These are phyloP conservation scores for Arthrobotrys megalospora DNA, from an alignment of 2,329 filamentous ascomycete species.

Conservation along the genomic window DNA sequence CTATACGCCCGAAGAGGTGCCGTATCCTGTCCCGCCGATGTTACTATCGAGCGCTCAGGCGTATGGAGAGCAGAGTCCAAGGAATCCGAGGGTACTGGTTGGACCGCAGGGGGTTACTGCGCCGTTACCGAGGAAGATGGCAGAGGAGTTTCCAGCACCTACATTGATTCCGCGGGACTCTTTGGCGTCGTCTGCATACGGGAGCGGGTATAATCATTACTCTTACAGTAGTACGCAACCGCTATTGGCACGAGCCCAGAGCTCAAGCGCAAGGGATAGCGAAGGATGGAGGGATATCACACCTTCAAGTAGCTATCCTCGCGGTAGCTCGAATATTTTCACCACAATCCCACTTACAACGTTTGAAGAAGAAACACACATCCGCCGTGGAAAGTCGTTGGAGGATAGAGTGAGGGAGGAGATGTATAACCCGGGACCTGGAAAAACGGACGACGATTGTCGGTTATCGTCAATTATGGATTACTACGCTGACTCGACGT, in stretches of 20 bases:
- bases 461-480: constrained; percentile 56
- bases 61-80: constrained; percentile 33
- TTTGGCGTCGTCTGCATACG: constrained; percentile 21
- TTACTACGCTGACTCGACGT: constrained; percentile 35
- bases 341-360: constrained; percentile 49
- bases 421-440: constrained; percentile 54
- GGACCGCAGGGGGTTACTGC: constrained; percentile 49
- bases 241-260: constrained; percentile 2
- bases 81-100: constrained; percentile 48
- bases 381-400: constrained; percentile 3
- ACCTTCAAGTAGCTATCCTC: neutral
- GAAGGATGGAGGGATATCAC: constrained; percentile 38
- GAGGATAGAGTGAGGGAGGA: constrained; percentile 48
- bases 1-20: constrained; percentile 47
- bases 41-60: constrained; percentile 33
- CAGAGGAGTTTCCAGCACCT: constrained; percentile 46
- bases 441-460: constrained; percentile 47
- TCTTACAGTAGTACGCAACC: constrained; percentile 36
- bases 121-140: constrained; percentile 42
- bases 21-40: constrained; percentile 52
- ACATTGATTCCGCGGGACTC: constrained; percentile 55
- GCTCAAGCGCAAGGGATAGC: neutral
- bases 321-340: constrained; percentile 7
- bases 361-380: constrained; percentile 20
- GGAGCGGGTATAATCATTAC: constrained; percentile 21